Evolutionary conservation across 305 asterid species (phyloP), one percentile per base, ranked within the genome.

Genomic region (Fraxinus dipetala): DNA sequence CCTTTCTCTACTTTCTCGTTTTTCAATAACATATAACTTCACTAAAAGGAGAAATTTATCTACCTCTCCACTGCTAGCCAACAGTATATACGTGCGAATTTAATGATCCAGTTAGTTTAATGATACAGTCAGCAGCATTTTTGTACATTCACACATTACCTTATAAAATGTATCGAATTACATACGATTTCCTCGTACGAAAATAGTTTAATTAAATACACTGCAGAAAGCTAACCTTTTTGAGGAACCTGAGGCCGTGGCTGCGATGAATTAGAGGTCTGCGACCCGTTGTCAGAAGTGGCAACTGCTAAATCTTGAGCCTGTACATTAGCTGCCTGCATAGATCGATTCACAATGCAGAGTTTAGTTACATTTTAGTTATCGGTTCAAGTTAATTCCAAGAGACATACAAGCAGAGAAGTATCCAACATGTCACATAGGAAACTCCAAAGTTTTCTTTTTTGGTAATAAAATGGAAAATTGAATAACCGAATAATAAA

Each of bases 231-330:
- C 81, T 51, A 69, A 82, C 85, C 85, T 82, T 70, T 82, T 38
- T 69, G 82, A 51, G 82, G 82, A 22, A 82, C 35, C 67, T 70
- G 78, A 65, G 82, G 72, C 65, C 65, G 82, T 22, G 24, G 51
- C 32, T 79, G 63, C 61, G 43, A 22, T 61, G 80, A 63, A 79
- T 63, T 75, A 56, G 86, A 72, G 16, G 67, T 35, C 77, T 61
- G 79, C 32, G 83, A 74, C 48, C 79, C 76, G 16, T 72, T 79
- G 31, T 75, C 77, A n/a, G 83, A 80, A 22, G 77, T 40, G 24
- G 75, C 36, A 75, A 73, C 14, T 70, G 72, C 70, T 36, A 80
- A 63, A 78, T 79, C 86, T 61, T 65, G 86, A 78, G 83, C 34
- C 65, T 31, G 74, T 40, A 74, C 65, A 75, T 30, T 20, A 56